A percentile compares a stretch with the other conserved stretches of the same genome.
phyloP scores from a whole-genome alignment of 1,284 basidiomycete genomes.

The Pterulicium gracile region DNA sequence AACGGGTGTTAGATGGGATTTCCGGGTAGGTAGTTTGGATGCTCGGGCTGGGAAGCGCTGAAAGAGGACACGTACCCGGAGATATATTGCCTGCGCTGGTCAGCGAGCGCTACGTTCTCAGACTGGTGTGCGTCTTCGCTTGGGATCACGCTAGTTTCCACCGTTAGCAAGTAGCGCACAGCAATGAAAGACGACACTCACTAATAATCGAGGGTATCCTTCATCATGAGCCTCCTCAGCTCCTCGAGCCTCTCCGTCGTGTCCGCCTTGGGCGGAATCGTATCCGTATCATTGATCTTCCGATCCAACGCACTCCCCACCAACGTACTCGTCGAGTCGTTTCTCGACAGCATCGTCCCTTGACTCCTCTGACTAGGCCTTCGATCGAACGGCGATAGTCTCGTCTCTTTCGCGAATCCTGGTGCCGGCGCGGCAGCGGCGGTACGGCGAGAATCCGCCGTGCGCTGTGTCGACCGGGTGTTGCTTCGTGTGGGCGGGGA shows the following conservation, averaged over 20 bases:
- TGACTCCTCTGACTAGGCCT: constrained; percentile 6
- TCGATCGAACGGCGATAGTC: neutral
- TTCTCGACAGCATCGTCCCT: constrained; percentile 37
- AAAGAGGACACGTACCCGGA: constrained; percentile 48
- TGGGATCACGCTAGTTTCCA: constrained; percentile 66
- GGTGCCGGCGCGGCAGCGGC: constrained; percentile 6
- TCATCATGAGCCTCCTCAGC: constrained; percentile 59
- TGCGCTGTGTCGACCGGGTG: constrained; percentile 14
- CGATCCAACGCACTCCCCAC: constrained; percentile 59
- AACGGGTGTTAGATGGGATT: constrained; percentile 1
- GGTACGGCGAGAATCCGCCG: constrained; percentile 2
- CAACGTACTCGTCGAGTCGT: constrained; percentile 59
- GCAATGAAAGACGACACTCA: constrained; percentile 45
- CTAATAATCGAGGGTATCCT: constrained; percentile 80
- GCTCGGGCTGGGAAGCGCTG: constrained; percentile 4
- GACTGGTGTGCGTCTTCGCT: constrained; percentile 85
- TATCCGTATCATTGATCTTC: constrained; percentile 54
- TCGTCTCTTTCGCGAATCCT: constrained; percentile 3
- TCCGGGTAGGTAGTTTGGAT: neutral
- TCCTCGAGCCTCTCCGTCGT: constrained; percentile 54
- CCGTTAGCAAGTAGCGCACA: too few relatives aligned
- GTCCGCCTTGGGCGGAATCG: constrained; percentile 40
- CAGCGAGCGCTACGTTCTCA: constrained; percentile 75
- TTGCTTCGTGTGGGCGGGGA: constrained; percentile 7
- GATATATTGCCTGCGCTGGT: constrained; percentile 78